Conservation (phyloP, 768 basidiomycete genomes). For the Rhodosporidiobolus sp. region DNA sequence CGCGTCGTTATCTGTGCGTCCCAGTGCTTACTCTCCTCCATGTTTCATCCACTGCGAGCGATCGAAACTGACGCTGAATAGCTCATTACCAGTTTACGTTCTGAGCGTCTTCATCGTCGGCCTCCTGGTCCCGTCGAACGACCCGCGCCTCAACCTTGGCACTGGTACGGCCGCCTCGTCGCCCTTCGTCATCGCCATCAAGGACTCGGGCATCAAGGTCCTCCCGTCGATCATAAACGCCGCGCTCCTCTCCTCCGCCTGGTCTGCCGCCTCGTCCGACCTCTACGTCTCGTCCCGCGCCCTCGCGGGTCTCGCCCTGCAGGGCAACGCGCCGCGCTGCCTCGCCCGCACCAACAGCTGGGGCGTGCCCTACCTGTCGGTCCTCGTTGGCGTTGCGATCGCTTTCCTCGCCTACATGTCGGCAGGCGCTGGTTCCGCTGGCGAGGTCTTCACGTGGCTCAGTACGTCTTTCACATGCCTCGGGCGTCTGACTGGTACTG, state of each 20-base stretch:
- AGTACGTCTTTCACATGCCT: not conserved
- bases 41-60: not conserved
- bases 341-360: conserved; percentile 47
- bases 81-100: conserved; percentile 23
- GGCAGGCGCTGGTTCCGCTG: conserved; percentile 18
- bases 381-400: conserved; percentile 45
- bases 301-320: conserved; percentile 49
- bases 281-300: conserved; percentile 47
- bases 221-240: conserved; percentile 51
- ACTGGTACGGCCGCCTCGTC: conserved; percentile 11
- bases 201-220: conserved; percentile 48
- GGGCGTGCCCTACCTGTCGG: conserved; percentile 47
- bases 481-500: not conserved
- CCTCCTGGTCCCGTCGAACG: conserved; percentile 47
- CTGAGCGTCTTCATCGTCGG: conserved; percentile 48
- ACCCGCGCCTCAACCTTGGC: conserved; percentile 16
- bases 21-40: conserved; percentile 49
- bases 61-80: not conserved
- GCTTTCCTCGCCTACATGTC: conserved; percentile 38
- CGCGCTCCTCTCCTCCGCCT: conserved; percentile 49
- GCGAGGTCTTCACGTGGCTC: conserved; percentile 46
- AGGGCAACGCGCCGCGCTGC: conserved; percentile 48
- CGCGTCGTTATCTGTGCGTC: conserved; percentile 67
- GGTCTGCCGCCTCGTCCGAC: conserved; percentile 46
- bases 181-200: conserved; percentile 45